Conservation (phyloP, 148 eudicot species). For the Rhododendron williamsianum region DNA sequence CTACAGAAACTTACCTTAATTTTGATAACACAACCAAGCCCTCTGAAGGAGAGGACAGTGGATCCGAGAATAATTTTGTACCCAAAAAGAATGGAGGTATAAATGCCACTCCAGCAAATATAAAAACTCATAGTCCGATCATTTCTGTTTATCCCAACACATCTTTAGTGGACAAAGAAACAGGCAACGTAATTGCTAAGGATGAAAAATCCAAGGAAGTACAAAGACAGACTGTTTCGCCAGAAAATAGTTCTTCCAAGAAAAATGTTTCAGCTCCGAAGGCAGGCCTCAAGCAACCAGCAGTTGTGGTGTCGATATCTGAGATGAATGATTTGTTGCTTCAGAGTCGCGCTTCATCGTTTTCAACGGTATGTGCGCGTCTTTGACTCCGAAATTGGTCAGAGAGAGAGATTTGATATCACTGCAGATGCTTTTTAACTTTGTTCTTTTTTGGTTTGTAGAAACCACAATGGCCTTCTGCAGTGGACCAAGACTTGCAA, state of each 20-base stretch:
- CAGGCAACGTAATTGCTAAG: not conserved
- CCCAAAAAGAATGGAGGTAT: constrained; percentile 7
- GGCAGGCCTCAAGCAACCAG: not conserved
- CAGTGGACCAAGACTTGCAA: constrained; percentile 29
- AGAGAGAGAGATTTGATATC: not conserved
- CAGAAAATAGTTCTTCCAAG: constrained; percentile 3
- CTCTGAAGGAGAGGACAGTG: not conserved
- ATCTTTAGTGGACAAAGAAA: constrained; percentile 7
- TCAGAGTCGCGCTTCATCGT: constrained; percentile 25
- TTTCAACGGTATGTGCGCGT: constrained; percentile 22
- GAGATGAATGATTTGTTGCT: constrained; percentile 37
- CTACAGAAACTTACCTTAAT: constrained; percentile 4
- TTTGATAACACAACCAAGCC: not conserved
- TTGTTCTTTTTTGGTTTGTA: constrained; percentile 7
- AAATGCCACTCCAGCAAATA: not conserved
- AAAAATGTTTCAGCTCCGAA: constrained; percentile 5
- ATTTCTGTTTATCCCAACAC: constrained; percentile 3
- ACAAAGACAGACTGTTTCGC: not conserved
- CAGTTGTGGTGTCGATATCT: constrained; percentile 20
- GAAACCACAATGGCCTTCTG: constrained; percentile 41
- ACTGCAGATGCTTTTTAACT: not conserved
- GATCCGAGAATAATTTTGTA: not conserved
- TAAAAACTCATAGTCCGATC: not conserved
- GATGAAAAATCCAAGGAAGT: constrained; percentile 7
- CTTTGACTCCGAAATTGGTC: not conserved